A percentile compares a stretch with the other conserved stretches of the same genome.
phyloP scores from a whole-genome alignment of 306 rosid genomes.

The Ormosia semicastrata region DNA sequence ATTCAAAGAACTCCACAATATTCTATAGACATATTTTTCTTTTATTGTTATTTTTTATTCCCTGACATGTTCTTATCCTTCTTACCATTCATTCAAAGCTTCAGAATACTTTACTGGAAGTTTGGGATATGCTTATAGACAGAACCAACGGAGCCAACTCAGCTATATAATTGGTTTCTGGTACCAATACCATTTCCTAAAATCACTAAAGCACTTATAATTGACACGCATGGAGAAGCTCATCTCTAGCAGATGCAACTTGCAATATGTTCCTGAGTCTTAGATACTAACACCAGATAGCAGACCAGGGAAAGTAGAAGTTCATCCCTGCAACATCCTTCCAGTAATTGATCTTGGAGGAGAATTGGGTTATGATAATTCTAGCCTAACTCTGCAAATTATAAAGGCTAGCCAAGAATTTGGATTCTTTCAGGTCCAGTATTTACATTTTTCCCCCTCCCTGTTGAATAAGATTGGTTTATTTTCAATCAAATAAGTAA shows the following conservation, averaged over 20 bases:
- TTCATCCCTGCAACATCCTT: neutral
- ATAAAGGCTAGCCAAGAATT: neutral
- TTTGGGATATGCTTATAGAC: neutral
- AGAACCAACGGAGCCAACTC: neutral
- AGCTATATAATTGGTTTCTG: neutral
- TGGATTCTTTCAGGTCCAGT: neutral
- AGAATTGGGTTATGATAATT: neutral
- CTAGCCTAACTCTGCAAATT: neutral
- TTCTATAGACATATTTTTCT: neutral
- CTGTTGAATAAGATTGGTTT: neutral
- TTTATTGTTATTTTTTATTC: too few relatives aligned
- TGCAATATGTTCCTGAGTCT: neutral
- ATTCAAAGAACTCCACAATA: neutral
- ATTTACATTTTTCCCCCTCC: neutral
- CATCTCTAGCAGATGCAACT: neutral
- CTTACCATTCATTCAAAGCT: too few relatives aligned
- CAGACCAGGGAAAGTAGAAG: neutral
- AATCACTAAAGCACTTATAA: neutral
- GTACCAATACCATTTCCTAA: neutral
- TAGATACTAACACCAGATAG: neutral
- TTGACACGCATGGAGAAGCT: neutral
- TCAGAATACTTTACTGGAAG: neutral
- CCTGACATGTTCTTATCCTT: too few relatives aligned
- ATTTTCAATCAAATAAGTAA: neutral
- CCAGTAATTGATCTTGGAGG: neutral